phyloP scores from a whole-genome alignment of 257 asterid genomes.

The Solanum dulcamara region DNA sequence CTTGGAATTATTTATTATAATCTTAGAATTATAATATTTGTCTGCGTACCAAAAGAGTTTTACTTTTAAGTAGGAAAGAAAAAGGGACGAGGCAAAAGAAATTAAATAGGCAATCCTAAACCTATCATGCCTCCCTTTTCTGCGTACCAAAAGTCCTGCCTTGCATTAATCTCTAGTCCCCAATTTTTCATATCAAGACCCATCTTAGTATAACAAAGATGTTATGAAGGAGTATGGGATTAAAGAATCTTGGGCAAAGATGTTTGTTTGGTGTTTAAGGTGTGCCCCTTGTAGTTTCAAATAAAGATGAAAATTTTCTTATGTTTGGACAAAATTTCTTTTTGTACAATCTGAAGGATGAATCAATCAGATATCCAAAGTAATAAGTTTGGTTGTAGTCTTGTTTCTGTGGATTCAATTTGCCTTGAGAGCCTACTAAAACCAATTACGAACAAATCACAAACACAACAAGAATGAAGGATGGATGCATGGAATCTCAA shows the following conservation, averaged over 20 bases:
- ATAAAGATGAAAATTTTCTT: too few relatives aligned
- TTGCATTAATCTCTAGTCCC: too few relatives aligned
- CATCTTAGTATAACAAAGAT: too few relatives aligned
- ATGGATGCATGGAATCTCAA: not conserved
- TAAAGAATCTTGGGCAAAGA: slow-evolving; percentile 30
- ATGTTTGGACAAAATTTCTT: not conserved
- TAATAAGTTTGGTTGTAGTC: not conserved
- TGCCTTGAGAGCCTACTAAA: not conserved
- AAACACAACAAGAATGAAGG: not conserved
- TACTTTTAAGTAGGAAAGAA: not conserved
- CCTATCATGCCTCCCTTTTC: too few relatives aligned
- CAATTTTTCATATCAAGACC: not conserved
- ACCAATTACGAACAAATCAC: not conserved
- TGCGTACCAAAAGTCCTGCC: too few relatives aligned
- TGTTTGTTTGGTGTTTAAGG: not conserved
- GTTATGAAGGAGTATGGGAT: slow-evolving; percentile 23
- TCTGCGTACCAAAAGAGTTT: too few relatives aligned
- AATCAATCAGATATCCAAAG: not conserved
- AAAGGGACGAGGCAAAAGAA: too few relatives aligned
- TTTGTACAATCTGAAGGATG: not conserved
- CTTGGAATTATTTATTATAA: too few relatives aligned
- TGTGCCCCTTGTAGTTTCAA: not conserved
- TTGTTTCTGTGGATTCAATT: not conserved
- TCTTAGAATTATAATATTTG: too few relatives aligned
- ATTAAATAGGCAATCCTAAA: too few relatives aligned